Conservation (phyloP, 2,329 filamentous ascomycete genomes). For the Diplodia corticola region DNA sequence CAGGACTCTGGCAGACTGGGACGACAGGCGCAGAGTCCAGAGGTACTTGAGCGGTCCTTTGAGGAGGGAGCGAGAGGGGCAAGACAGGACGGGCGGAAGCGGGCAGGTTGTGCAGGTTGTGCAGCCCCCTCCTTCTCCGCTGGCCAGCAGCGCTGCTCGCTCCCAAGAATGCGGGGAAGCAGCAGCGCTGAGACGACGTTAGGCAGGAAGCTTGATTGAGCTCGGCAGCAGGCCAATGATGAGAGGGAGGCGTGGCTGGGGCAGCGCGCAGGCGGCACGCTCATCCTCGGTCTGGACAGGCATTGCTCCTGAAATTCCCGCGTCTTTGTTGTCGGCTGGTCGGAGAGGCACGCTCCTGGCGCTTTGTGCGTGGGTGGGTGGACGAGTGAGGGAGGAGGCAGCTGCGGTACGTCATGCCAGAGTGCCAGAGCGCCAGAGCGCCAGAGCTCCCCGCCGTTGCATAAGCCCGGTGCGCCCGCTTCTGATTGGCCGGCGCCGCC, state of each 20-base stretch:
- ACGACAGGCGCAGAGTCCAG: background rate
- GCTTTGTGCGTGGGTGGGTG: background rate
- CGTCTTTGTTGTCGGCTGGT: conserved; percentile 7
- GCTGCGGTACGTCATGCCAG: background rate
- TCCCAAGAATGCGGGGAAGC: conserved; percentile 13
- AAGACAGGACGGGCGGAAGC: background rate
- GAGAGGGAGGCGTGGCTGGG: background rate
- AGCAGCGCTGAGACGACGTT: conserved; percentile 6
- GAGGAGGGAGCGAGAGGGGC: background rate
- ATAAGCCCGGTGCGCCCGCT: background rate
- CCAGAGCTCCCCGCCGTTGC: background rate
- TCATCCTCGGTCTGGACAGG: conserved; percentile 3
- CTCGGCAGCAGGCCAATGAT: background rate
- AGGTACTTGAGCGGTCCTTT: background rate
- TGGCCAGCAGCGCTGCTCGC: background rate
- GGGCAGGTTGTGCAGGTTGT: background rate
- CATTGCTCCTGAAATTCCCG: conserved; percentile 7
- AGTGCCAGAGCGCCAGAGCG: too few relatives aligned
- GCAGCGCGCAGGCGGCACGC: background rate
- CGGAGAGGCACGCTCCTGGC: background rate
- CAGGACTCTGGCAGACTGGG: background rate
- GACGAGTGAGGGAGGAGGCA: background rate
- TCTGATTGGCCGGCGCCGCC: background rate
- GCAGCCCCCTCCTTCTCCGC: conserved; percentile 13
- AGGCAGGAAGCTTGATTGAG: conserved; percentile 6